These are phyloP conservation scores for Stygiomarasmius scandens DNA, from an alignment of 1,284 basidiomycete genomes.

Conservation along the genomic window DNA sequence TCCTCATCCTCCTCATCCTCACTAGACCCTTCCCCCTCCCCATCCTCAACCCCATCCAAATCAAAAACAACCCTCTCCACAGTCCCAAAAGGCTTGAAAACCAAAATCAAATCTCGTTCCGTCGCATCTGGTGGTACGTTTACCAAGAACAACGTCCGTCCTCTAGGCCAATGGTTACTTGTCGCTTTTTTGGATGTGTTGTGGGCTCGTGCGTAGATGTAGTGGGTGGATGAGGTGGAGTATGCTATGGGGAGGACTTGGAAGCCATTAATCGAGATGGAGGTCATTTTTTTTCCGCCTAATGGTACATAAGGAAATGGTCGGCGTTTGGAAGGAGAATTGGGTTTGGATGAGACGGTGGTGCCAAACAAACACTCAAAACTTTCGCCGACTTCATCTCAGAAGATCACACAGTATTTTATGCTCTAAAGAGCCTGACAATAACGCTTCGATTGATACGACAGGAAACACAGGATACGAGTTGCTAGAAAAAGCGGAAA, in stretches of 20 bases:
- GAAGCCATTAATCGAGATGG: conserved; percentile 52
- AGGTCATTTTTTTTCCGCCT: conserved; percentile 12
- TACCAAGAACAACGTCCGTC: conserved; percentile 82
- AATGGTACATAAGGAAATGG: too few species aligned
- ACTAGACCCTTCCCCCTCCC: conserved; percentile 35
- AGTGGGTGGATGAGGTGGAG: conserved; percentile 54
- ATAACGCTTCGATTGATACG: background rate
- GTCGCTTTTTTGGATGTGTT: conserved; percentile 43
- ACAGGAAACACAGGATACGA: background rate
- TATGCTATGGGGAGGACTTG: conserved; percentile 62
- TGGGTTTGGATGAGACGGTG: too few species aligned
- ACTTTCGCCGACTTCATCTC: too few species aligned
- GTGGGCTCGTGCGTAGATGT: conserved; percentile 65
- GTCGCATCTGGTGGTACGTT: conserved; percentile 87
- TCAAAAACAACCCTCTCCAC: conserved; percentile 77
- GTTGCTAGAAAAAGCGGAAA: background rate
- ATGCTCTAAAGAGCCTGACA: background rate
- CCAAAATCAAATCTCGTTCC: conserved; percentile 69
- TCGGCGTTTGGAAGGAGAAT: too few species aligned
- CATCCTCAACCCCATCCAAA: conserved; percentile 34
- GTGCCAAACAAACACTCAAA: too few species aligned
- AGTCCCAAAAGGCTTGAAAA: conserved; percentile 77
- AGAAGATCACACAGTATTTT: too few species aligned
- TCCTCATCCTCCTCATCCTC: conserved; percentile 42
- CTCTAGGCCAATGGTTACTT: conserved; percentile 52